Evolutionary conservation across 2,329 filamentous ascomycete genomes (phyloP).

Genomic region (Verticillium klebahnii): DNA sequence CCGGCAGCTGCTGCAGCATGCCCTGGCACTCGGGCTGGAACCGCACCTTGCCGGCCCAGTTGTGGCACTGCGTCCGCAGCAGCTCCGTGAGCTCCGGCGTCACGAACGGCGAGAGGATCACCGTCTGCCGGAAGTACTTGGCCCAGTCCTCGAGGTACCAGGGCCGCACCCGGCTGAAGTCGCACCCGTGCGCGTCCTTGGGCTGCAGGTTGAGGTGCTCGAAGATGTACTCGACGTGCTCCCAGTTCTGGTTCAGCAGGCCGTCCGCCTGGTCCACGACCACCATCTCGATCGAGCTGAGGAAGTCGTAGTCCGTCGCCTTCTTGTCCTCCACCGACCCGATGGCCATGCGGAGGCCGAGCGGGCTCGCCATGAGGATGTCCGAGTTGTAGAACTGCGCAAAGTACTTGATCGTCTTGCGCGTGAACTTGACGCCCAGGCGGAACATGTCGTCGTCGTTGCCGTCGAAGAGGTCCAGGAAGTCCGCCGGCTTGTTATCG

Average conservation of each 20-base stretch:
- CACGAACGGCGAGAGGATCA: constrained; percentile 76
- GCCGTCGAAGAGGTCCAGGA: constrained; percentile 82
- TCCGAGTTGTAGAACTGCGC: constrained; percentile 95
- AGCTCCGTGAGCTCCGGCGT: constrained; percentile 84
- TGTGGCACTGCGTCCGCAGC: constrained; percentile 70
- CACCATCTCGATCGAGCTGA: constrained; percentile 88
- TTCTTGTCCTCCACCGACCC: constrained; percentile 65
- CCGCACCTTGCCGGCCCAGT: constrained; percentile 75
- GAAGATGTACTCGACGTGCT: constrained; percentile 89
- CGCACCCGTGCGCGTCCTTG: constrained; percentile 83
- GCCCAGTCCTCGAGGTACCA: constrained; percentile 94
- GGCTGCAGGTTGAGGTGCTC: constrained; percentile 88
- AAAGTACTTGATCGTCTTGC: constrained; percentile 94
- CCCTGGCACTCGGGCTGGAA: constrained; percentile 65
- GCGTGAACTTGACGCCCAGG: constrained; percentile 91
- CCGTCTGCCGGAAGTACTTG: constrained; percentile 75
- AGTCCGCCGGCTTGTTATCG: constrained; percentile 76
- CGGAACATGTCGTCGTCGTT: constrained; percentile 98
- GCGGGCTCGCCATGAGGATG: constrained; percentile 84
- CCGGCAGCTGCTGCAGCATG: constrained; percentile 66
- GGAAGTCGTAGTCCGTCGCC: constrained; percentile 76
- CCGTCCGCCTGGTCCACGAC: constrained; percentile 90
- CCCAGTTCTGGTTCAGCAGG: constrained; percentile 97
- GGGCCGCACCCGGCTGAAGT: constrained; percentile 82
- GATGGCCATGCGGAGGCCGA: constrained; percentile 87